phyloP scores from a whole-genome alignment of 2,329 filamentous ascomycete species.

The Dactylellina cionopaga region DNA sequence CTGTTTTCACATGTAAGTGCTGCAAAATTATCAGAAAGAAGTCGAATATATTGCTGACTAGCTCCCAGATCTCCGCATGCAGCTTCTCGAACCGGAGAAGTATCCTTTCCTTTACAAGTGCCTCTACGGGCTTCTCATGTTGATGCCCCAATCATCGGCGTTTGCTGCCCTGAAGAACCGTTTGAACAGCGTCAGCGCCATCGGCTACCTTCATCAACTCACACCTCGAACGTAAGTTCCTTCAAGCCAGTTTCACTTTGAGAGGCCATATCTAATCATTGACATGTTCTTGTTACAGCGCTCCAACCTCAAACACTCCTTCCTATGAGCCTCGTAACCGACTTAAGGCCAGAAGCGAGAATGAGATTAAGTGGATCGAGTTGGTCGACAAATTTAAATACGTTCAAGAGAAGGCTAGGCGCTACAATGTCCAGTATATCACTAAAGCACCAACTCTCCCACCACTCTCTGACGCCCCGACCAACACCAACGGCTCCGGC shows the following conservation, averaged over 20 bases:
- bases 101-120: slow-evolving; percentile 97
- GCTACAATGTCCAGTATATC: slow-evolving; percentile 60
- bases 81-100: slow-evolving; percentile 92
- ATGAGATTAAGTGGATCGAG: slow-evolving; percentile 88
- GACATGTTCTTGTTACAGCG: not conserved
- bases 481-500: slow-evolving; percentile 25
- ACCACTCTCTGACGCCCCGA: slow-evolving; percentile 33
- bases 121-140: slow-evolving; percentile 95
- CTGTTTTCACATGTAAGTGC: slow-evolving; percentile 92
- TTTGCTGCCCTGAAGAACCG: slow-evolving; percentile 97
- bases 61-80: slow-evolving; percentile 83
- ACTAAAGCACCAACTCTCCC: slow-evolving; percentile 44
- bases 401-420: slow-evolving; percentile 85
- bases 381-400: slow-evolving; percentile 92
- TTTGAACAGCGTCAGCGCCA: slow-evolving; percentile 94
- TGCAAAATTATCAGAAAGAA: not conserved
- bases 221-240: slow-evolving; percentile 77
- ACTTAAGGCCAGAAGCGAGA: slow-evolving; percentile 82
- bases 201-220: slow-evolving; percentile 85
- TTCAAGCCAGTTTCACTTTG: not conserved
- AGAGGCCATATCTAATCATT: not conserved
- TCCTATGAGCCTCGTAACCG: slow-evolving; percentile 77
- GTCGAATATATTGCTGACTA: slow-evolving; percentile 5
- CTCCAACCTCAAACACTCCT: slow-evolving; percentile 18
- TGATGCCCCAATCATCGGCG: slow-evolving; percentile 95